phyloP scores from a whole-genome alignment of 2,329 filamentous ascomycete genomes.

The Zarea fungicola region DNA sequence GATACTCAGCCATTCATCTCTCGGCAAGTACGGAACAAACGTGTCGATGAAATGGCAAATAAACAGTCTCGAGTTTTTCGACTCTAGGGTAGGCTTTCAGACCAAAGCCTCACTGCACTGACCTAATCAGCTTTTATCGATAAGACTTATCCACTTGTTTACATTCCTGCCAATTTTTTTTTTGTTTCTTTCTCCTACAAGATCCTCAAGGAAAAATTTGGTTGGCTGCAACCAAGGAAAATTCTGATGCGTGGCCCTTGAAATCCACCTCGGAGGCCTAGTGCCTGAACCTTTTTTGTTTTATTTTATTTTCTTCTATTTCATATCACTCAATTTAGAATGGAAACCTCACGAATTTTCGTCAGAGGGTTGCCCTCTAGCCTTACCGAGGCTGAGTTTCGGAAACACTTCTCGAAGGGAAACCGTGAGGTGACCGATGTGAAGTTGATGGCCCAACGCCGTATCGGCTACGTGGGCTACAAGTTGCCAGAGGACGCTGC shows the following conservation, averaged over 20 bases:
- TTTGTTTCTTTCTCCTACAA: constrained; percentile 18
- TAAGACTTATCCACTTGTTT: constrained; percentile 12
- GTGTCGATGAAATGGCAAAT: no score
- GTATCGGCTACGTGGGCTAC: constrained; percentile 95
- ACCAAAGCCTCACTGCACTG: no score
- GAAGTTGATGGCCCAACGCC: constrained; percentile 81
- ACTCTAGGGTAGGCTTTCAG: constrained; percentile 11
- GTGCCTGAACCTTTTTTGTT: constrained; percentile 11
- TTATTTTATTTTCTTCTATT: no score
- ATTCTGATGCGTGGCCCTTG: constrained; percentile 13
- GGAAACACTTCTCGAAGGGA: constrained; percentile 75
- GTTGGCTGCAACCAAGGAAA: constrained; percentile 12
- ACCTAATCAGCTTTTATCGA: constrained; percentile 17
- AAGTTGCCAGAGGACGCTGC: constrained; percentile 74
- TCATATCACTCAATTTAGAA: no score
- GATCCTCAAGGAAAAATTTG: constrained; percentile 19
- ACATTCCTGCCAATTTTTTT: constrained; percentile 23
- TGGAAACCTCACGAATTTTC: constrained; percentile 65
- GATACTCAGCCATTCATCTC: no score
- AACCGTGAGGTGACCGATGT: constrained; percentile 80
- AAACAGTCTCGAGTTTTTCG: no score
- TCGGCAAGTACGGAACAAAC: no score
- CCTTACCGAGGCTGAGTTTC: constrained; percentile 78
- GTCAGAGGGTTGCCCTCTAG: constrained; percentile 81
- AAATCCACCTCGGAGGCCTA: constrained; percentile 15